Conservation (phyloP, 768 basidiomycete genomes). For the Kwoniella bestiolae region DNA sequence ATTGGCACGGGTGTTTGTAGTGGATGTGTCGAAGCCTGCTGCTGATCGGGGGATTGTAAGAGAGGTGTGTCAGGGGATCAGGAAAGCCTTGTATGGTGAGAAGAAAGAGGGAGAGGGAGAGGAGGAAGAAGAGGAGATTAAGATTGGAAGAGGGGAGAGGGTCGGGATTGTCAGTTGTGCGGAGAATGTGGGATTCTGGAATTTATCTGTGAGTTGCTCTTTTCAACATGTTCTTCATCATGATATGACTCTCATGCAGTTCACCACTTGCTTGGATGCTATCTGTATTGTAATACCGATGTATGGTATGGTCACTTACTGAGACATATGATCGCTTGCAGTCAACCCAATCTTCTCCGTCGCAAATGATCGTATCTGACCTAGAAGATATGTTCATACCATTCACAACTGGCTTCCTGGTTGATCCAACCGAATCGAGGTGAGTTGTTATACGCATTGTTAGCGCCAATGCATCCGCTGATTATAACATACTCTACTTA, state of each 20-base stretch:
- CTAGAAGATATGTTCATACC: constrained; percentile 92
- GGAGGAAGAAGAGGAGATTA: constrained; percentile 52
- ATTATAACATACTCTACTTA: constrained; percentile 46
- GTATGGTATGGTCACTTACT: too few species aligned
- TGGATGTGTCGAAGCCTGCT: constrained; percentile 79
- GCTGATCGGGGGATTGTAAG: constrained; percentile 71
- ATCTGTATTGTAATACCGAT: too few species aligned
- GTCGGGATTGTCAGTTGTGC: constrained; percentile 87
- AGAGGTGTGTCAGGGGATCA: constrained; percentile 69
- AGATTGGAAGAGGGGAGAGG: constrained; percentile 37
- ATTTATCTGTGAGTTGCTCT: constrained; percentile 73
- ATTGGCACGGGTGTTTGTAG: constrained; percentile 78
- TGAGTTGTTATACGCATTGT: constrained; percentile 55
- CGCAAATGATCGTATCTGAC: constrained; percentile 80
- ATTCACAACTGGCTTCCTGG: constrained; percentile 72
- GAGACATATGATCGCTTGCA: constrained; percentile 22
- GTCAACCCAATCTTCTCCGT: constrained; percentile 22
- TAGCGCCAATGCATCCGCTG: background rate
- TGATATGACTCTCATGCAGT: too few species aligned
- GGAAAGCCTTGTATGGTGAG: constrained; percentile 69
- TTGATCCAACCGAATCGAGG: constrained; percentile 73
- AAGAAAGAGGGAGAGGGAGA: constrained; percentile 55
- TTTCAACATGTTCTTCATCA: too few species aligned
- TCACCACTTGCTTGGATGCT: background rate
- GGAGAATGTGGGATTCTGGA: constrained; percentile 78